Percentiles rank a stretch among this genome's conserved stretches.
These are phyloP conservation scores for Chiua virens DNA, from an alignment of 768 basidiomycete genomes.

Conservation along the genomic window DNA sequence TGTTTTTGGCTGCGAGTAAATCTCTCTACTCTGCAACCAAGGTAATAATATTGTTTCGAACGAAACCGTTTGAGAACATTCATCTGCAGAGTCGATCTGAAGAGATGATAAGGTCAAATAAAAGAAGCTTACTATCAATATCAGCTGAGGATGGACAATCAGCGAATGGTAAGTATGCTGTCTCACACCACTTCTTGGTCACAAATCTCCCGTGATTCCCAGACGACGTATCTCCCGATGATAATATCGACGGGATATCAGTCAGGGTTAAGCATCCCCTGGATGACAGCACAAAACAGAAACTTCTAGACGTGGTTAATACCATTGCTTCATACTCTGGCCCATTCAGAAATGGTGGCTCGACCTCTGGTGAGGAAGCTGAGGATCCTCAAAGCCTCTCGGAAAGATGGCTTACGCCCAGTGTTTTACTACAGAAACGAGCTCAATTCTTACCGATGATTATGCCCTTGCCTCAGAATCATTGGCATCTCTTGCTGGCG, in stretches of 20 bases:
- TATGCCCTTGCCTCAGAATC: constrained; percentile 1
- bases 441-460: neutral
- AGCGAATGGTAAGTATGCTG: neutral
- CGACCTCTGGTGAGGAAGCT: constrained; percentile 3
- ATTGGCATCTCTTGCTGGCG: neutral
- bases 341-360: neutral
- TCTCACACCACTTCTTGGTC: neutral
- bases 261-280: constrained; percentile 6
- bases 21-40: constrained; percentile 1
- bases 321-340: neutral
- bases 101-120: neutral
- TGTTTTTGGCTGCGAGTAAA: constrained; percentile 5
- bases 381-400: neutral
- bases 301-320: constrained; percentile 1
- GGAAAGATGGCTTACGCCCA: neutral
- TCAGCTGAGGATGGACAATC: neutral
- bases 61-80: neutral
- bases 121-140: constrained; percentile 5
- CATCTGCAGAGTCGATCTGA: constrained; percentile 9
- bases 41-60: neutral
- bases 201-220: neutral
- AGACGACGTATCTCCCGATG: neutral
- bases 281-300: constrained; percentile 1
- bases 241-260: neutral
- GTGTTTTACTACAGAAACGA: neutral